A percentile compares a stretch with the other conserved stretches of the same genome.
Evolutionary conservation across 148 eudicot genomes (phyloP).

Genomic region (Beta vulgaris): DNA sequence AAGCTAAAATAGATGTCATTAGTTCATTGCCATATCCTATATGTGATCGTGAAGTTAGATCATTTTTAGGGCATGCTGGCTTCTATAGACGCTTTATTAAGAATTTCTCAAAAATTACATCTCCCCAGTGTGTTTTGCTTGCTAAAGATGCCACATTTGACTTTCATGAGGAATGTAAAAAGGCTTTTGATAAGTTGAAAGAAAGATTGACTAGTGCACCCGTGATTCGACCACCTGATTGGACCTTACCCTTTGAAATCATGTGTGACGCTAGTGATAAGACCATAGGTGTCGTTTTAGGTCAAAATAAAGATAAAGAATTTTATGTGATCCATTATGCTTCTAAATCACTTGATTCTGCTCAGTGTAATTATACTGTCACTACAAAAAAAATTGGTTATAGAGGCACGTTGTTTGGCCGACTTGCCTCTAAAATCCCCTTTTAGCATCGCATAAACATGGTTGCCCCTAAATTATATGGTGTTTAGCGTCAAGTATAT

Average conservation of each 20-base stretch:
- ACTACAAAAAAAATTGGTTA: conserved; percentile 11
- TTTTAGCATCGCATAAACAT: no score
- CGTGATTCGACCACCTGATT: background rate
- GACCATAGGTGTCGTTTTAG: conserved; percentile 5
- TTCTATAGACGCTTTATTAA: conserved; percentile 10
- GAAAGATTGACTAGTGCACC: conserved; percentile 6
- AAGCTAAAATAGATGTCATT: conserved; percentile 21
- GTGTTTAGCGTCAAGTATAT: no score
- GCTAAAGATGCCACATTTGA: conserved; percentile 15
- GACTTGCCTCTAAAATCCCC: no score
- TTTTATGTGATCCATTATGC: conserved; percentile 14
- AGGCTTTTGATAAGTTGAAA: conserved; percentile 17
- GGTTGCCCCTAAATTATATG: no score
- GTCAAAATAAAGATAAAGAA: background rate
- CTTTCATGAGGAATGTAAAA: conserved; percentile 1
- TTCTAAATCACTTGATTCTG: conserved; percentile 10
- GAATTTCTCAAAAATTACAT: background rate
- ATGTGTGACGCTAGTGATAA: conserved; percentile 19
- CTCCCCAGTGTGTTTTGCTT: conserved; percentile 8
- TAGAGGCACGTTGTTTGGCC: no score
- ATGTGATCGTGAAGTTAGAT: background rate
- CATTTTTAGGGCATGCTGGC: conserved; percentile 1
- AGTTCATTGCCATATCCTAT: conserved; percentile 10
- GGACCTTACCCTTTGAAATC: conserved; percentile 14
- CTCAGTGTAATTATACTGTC: conserved; percentile 10